Evolutionary conservation across 495 filamentous ascomycete genomes (phyloP), one percentile per base, ranked within the genome.

Genomic region (Penicillium salamii): DNA sequence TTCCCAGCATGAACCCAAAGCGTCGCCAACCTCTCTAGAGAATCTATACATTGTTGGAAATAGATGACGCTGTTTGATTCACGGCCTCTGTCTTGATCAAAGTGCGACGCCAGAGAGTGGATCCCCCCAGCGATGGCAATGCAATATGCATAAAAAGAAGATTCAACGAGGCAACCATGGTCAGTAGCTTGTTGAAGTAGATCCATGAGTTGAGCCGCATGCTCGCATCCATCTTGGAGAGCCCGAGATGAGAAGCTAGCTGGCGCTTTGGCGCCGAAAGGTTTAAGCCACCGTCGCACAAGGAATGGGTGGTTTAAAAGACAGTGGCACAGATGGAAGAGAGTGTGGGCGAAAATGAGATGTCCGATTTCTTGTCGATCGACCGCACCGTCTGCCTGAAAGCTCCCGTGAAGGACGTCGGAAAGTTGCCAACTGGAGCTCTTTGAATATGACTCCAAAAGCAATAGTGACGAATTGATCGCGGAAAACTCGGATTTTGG

Each of bases 301-400:
- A 66, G 34, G 20, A 70, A 65, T 0, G 59, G 64, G 20, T 70
- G 64, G 32, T 64, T 58, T 6, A 70, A 29, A 3, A 70, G 44
- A 43, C 64, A 70, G 29, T 66, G 59, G 8, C 62, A 62, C 3
- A 65, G 47, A 19, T 67, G 64, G 34, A 61, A 70, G 2, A 67
- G 42, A 4, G 64, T 55, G 13, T 58, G 55, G 3, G 63, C 57
- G 21, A 63, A 69, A 5, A 67, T 48, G 3, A 62, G 21, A 24
- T 61, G 66, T 0, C 54, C 62, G 8, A 50, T 39, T 14, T 60
- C 35, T 12, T 60, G 53, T 18, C 43, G 49, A 20, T 62, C 46
- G 14, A 58, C 35, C 1, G 36, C 34, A 5, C 19, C 46, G n/a
- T 49, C 33, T 7, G 7, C 18, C 21, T 39, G 49, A 7, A 32